These are phyloP conservation scores for Tagetes erecta DNA, from an alignment of 129 eudicot genomes.

Conservation along the genomic window DNA sequence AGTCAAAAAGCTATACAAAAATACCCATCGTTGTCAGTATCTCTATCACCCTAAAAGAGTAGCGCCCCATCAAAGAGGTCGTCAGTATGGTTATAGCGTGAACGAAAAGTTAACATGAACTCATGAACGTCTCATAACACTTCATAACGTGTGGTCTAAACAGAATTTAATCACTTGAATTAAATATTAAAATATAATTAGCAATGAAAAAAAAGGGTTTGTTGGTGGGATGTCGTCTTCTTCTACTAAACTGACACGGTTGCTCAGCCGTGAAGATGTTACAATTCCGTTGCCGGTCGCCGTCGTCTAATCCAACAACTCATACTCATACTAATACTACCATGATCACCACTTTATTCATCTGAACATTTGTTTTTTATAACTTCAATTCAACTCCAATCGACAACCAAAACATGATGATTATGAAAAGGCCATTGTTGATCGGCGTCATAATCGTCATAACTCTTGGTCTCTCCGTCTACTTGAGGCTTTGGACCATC, in stretches of 20 bases:
- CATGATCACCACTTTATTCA: conserved; percentile 8
- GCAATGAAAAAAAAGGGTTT: conserved; percentile 5
- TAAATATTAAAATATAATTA: neutral
- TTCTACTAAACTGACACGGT: conserved; percentile 28
- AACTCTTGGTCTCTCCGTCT: conserved; percentile 65
- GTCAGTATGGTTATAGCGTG: no score
- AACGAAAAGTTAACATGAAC: no score
- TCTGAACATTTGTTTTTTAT: neutral
- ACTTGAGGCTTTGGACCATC: conserved; percentile 80
- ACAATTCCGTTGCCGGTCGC: conserved; percentile 12
- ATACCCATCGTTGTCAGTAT: no score
- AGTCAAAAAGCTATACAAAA: no score
- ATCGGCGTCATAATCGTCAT: conserved; percentile 51
- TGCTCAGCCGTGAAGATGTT: conserved; percentile 28
- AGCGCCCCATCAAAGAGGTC: no score
- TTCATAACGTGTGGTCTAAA: no score
- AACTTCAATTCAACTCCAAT: conserved; percentile 20
- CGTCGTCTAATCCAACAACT: conserved; percentile 18
- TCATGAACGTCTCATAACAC: no score
- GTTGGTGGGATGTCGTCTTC: conserved; percentile 24
- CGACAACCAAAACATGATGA: conserved; percentile 27
- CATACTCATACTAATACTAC: conserved; percentile 8
- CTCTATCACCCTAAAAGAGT: no score
- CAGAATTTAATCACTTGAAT: no score
- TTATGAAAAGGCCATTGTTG: conserved; percentile 40